These are phyloP conservation scores for Fusarium bulbicola DNA, from an alignment of 2,329 filamentous ascomycete species.

Conservation along the genomic window DNA sequence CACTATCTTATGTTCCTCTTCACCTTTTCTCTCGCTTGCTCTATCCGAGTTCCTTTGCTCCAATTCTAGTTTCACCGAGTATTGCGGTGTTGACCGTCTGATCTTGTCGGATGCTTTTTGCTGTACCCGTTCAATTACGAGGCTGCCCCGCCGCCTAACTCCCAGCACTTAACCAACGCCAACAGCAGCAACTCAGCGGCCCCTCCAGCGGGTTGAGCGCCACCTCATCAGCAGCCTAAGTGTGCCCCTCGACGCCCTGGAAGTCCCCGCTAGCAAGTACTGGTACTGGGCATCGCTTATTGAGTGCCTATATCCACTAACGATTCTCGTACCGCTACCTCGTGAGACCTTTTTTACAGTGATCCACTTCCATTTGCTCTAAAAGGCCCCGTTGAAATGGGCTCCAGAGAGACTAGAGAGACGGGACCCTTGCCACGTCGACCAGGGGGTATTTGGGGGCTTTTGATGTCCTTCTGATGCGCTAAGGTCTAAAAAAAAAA, in stretches of 20 bases:
- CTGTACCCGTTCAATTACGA: slow-evolving; percentile 29
- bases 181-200: slow-evolving; percentile 18
- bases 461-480: slow-evolving; percentile 19
- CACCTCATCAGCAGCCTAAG: slow-evolving; percentile 28
- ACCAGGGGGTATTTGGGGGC: slow-evolving; percentile 27
- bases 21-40: not conserved
- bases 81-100: slow-evolving; percentile 19
- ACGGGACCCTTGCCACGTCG: slow-evolving; percentile 35
- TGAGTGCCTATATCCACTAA: not conserved
- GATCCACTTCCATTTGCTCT: slow-evolving; percentile 13
- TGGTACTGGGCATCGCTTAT: slow-evolving; percentile 10
- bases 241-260: slow-evolving; percentile 9
- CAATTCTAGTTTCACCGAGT: slow-evolving; percentile 20
- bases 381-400: slow-evolving; percentile 22
- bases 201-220: slow-evolving; percentile 32
- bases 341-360: slow-evolving; percentile 2
- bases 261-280: slow-evolving; percentile 21
- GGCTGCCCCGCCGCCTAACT: slow-evolving; percentile 31
- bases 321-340: slow-evolving; percentile 27
- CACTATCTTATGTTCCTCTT: not conserved
- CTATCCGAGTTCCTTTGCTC: slow-evolving; percentile 3
- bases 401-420: slow-evolving; percentile 27
- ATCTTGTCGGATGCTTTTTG: slow-evolving; percentile 1
- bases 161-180: slow-evolving; percentile 18
- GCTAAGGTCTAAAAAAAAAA: slow-evolving; percentile 21